Evolutionary conservation across 1,284 basidiomycete genomes (phyloP).

Genomic region (Sporisorium iseilematis-ciliati): DNA sequence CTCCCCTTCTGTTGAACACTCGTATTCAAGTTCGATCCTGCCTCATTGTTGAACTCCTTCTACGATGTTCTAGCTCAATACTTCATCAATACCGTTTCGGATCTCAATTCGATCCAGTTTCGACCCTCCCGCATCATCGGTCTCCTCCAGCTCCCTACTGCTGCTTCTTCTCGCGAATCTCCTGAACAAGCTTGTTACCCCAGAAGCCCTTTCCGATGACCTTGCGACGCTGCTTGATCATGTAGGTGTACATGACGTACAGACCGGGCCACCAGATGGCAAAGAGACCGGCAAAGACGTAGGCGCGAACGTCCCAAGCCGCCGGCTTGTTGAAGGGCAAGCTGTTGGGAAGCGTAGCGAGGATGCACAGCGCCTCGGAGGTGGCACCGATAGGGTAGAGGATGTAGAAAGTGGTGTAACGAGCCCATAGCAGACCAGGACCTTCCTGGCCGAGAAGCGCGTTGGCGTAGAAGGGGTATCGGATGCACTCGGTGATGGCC

Average conservation of each 20-base stretch:
- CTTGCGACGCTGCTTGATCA: constrained; percentile 85
- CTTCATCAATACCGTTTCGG: too few relatives aligned
- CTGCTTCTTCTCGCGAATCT: constrained; percentile 62
- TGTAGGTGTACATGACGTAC: constrained; percentile 88
- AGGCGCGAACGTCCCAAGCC: constrained; percentile 49
- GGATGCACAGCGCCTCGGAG: constrained; percentile 88
- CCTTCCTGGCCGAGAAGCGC: constrained; percentile 72
- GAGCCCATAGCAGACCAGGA: constrained; percentile 61
- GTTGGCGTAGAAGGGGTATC: constrained; percentile 89
- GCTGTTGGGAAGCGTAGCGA: constrained; percentile 78
- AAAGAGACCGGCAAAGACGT: constrained; percentile 77
- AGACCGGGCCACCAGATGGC: constrained; percentile 91
- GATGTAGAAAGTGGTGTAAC: constrained; percentile 90
- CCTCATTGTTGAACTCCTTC: not conserved
- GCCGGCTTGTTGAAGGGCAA: constrained; percentile 40
- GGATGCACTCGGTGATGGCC: constrained; percentile 90
- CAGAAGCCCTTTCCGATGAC: constrained; percentile 75
- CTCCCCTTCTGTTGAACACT: not conserved
- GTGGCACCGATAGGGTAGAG: constrained; percentile 92
- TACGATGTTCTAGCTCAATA: too few relatives aligned
- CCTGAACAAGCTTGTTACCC: constrained; percentile 53
- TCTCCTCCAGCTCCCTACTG: constrained; percentile 4
- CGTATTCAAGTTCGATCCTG: not conserved
- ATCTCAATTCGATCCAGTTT: not conserved
- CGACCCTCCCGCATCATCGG: not conserved